Evolutionary conservation across 768 basidiomycete species (phyloP).

Genomic region (Suillus subluteus): DNA sequence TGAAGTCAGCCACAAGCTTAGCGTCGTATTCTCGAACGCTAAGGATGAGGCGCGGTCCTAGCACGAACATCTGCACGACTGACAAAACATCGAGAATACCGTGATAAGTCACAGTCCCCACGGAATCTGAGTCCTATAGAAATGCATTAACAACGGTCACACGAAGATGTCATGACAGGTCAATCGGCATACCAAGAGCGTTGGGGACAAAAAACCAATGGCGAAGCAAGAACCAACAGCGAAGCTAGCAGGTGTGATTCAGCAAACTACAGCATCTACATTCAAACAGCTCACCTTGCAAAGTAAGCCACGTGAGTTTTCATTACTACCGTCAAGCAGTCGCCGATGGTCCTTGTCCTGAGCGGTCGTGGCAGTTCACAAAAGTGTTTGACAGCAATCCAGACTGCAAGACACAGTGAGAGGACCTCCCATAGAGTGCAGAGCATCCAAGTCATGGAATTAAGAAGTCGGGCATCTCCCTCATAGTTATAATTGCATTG

Average conservation of each 20-base stretch:
- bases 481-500: background rate
- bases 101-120: background rate
- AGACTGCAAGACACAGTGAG: background rate
- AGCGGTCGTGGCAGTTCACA: background rate
- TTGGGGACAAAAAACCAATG: background rate
- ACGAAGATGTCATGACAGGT: background rate
- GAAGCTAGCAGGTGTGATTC: background rate
- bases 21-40: background rate
- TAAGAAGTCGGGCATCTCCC: background rate
- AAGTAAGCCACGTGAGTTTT: background rate
- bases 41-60: constrained; percentile 7
- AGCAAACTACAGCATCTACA: background rate
- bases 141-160: background rate
- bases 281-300: background rate
- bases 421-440: constrained; percentile 3
- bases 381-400: background rate
- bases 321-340: background rate
- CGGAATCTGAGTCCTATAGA: background rate
- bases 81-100: background rate
- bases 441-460: background rate
- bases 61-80: background rate
- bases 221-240: background rate
- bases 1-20: background rate
- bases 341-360: background rate
- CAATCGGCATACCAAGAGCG: background rate